phyloP scores from a whole-genome alignment of 2,329 filamentous ascomycete genomes.

The Colletotrichum phormii region DNA sequence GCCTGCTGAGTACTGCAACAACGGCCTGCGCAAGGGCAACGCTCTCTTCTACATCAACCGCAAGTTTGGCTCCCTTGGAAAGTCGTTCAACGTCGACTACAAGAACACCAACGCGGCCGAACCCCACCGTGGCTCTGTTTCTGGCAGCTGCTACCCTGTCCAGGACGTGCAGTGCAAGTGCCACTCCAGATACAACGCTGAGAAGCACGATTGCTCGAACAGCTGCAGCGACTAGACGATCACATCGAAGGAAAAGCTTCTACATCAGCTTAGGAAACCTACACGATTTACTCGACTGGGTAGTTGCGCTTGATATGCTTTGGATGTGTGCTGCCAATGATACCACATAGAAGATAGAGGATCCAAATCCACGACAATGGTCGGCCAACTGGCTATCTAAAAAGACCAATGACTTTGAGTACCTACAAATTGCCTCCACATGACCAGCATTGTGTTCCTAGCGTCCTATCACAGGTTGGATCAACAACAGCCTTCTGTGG shows the following conservation, averaged over 20 bases:
- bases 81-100: background rate
- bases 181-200: conserved; percentile 3
- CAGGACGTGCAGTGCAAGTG: conserved; percentile 4
- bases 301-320: background rate
- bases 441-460: background rate
- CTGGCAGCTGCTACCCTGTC: background rate
- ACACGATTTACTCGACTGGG: too few species aligned
- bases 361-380: background rate
- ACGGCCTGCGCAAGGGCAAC: conserved; percentile 9
- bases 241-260: too few species aligned
- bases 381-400: background rate
- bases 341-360: background rate
- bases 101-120: conserved; percentile 4
- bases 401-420: background rate
- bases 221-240: too few species aligned
- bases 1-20: conserved; percentile 7
- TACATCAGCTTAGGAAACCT: too few species aligned
- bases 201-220: conserved; percentile 7
- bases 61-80: background rate
- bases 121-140: conserved; percentile 6
- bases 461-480: background rate
- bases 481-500: conserved; percentile 43
- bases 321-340: background rate
- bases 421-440: background rate
- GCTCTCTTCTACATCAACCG: conserved; percentile 17